Evolutionary conservation across 805 yeast species (phyloP).

Genomic region (Nakazawaea sp.): DNA sequence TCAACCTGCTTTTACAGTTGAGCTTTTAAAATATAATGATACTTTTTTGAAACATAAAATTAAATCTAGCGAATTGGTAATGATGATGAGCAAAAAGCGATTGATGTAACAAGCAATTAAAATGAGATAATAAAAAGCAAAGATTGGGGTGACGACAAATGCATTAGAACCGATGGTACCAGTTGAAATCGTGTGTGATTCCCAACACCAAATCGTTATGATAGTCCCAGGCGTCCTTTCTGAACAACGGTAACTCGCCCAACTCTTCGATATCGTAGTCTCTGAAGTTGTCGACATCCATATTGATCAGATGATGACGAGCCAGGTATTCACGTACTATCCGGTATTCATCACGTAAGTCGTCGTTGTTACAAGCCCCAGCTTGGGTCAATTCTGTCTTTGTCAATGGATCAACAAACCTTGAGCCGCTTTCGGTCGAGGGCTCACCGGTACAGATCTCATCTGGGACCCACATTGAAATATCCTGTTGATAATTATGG

Average conservation of each 20-base stretch:
- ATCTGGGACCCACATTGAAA: slow-evolving; percentile 41
- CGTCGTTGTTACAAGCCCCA: slow-evolving; percentile 32
- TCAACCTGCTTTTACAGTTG: no score
- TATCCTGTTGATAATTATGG: slow-evolving; percentile 34
- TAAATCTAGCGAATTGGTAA: no score
- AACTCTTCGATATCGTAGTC: not conserved
- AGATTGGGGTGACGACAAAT: no score
- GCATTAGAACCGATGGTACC: slow-evolving; percentile 8
- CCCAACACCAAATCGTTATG: slow-evolving; percentile 1
- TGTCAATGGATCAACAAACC: slow-evolving; percentile 18
- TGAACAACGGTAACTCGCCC: slow-evolving; percentile 4
- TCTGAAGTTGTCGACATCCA: not conserved
- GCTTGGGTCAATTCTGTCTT: slow-evolving; percentile 22
- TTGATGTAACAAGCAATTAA: no score
- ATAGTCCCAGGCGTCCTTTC: slow-evolving; percentile 8
- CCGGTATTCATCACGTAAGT: slow-evolving; percentile 31
- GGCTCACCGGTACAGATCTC: slow-evolving; percentile 28
- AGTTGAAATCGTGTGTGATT: not conserved
- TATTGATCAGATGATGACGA: slow-evolving; percentile 2
- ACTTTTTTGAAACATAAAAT: no score
- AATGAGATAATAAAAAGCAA: no score
- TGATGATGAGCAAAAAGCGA: no score
- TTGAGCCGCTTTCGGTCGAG: slow-evolving; percentile 12
- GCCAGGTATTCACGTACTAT: slow-evolving; percentile 12
- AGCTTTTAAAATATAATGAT: no score